Evolutionary conservation across 306 rosid species (phyloP).

Genomic region (Rosa persica): DNA sequence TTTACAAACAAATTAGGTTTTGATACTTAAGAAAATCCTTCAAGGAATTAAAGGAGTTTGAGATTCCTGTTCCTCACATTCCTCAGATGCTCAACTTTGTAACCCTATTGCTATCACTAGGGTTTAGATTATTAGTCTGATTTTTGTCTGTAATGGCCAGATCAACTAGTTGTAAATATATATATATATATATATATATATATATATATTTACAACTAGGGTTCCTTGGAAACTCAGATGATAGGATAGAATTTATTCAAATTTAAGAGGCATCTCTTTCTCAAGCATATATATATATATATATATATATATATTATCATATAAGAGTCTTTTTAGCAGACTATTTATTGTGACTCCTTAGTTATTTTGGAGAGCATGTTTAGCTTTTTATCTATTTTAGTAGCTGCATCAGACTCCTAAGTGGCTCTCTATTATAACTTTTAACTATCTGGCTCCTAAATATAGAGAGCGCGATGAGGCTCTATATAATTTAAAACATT

Average conservation of each 20-base stretch:
- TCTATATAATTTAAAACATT: too few relatives aligned
- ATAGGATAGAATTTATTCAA: not conserved
- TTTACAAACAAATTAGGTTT: not conserved
- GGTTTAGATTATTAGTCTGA: not conserved
- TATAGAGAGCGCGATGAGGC: too few relatives aligned
- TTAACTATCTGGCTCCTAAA: too few relatives aligned
- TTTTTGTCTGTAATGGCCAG: not conserved
- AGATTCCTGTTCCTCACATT: not conserved
- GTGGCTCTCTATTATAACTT: too few relatives aligned
- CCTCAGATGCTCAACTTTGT: not conserved
- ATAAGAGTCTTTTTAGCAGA: too few relatives aligned
- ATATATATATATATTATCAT: too few relatives aligned
- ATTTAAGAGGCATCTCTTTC: constrained; percentile 1
- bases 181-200: not conserved
- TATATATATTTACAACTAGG: not conserved
- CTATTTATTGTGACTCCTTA: too few relatives aligned
- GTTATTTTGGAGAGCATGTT: too few relatives aligned
- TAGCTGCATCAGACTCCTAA: too few relatives aligned
- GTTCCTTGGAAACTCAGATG: constrained; percentile 22
- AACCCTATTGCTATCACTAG: not conserved
- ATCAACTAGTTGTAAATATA: not conserved
- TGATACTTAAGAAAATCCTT: not conserved
- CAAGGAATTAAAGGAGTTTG: not conserved
- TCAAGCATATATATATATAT: not conserved
- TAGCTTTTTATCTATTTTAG: too few relatives aligned